A percentile compares a stretch with the other conserved stretches of the same genome.
Conservation (phyloP, 108 stramenopile genomes). For the Conticribra guillardii region DNA sequence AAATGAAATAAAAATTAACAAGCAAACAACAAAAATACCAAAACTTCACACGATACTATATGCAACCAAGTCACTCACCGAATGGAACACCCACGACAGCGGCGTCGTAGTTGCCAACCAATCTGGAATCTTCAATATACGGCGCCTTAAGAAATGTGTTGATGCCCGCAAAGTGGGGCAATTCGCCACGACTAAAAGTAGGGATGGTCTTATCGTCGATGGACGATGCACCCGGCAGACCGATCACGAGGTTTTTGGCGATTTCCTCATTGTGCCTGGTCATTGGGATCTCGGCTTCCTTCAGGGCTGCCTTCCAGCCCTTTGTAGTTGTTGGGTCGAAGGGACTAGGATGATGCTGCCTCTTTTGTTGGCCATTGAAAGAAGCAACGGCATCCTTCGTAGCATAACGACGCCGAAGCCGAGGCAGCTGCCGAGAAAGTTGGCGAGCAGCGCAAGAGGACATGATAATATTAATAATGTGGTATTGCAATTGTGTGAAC, state of each 20-base stretch:
- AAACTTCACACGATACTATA: no score
- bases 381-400: no score
- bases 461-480: no score
- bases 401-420: no score
- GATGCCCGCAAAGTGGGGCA: slow-evolving; percentile 88
- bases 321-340: slow-evolving; percentile 75
- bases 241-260: slow-evolving; percentile 53
- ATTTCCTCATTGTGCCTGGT: slow-evolving; percentile 60
- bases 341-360: slow-evolving; percentile 77
- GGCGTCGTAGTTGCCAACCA: slow-evolving; percentile 70
- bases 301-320: slow-evolving; percentile 79
- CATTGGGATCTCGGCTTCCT: slow-evolving; percentile 74
- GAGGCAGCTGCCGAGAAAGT: no score
- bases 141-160: slow-evolving; percentile 88
- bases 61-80: no score
- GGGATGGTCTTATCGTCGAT: slow-evolving; percentile 81
- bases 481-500: no score
- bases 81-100: slow-evolving; percentile 86
- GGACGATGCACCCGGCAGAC: slow-evolving; percentile 78
- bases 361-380: slow-evolving; percentile 8
- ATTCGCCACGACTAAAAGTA: slow-evolving; percentile 77
- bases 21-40: no score
- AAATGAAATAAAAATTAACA: no score
- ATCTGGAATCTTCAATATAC: slow-evolving; percentile 66
- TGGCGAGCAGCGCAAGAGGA: no score